Base-by-base conservation (phyloP, 202 grass and related monocot genomes). In the Setaria viridis region DNA sequence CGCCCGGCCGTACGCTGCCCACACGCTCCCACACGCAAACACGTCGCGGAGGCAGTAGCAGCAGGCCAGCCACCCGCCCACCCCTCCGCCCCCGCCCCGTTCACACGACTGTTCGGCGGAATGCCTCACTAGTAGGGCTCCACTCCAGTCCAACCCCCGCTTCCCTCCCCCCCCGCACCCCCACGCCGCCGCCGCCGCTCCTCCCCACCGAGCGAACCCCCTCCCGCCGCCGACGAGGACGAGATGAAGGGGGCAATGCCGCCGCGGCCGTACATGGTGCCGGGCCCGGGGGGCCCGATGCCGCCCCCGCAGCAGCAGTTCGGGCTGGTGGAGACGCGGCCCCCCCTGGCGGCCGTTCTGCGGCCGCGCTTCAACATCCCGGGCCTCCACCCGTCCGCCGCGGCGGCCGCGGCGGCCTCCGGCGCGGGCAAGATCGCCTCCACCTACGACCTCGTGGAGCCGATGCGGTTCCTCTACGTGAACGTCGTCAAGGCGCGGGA, bases 361-460 rank as follows among this genome's bases (percentile, higher is more conserved):
- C 82, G 89, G 11, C 85, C 89, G 9, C 82, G 89, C 77, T 91
- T 91, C 89, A 88, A 88, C 77, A 88, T 91, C 89, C 89, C 89
- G 57, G 89, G 89, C 8, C 77, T 88, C 13, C 67, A 91, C 77
- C 89, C 89, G 11, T 81, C 85, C 30, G 77, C 85, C 7, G 76
- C 89, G 1, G 80, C 89, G 2, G 83, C 76, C 16, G 76, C 53
- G 6, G 86, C 85, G 0, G 88, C 54, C 34, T 15, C 67, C 39
- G 84, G 67, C 5, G 53, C 72, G 2, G 88, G 93, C 74, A 99
- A 99, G 89, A 96, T 94, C 67, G 68, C 94, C 4, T 96, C 97
- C 63, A 96, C 97, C 67, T 99, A 99, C 86, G 97, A 99, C 88
- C 90, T 99, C 32, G 97, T 99, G 0, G 93, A 96, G 85, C 78